These are phyloP conservation scores for Teunomyces barrocoloradensis DNA, from an alignment of 805 yeast genomes.

Conservation along the genomic window DNA sequence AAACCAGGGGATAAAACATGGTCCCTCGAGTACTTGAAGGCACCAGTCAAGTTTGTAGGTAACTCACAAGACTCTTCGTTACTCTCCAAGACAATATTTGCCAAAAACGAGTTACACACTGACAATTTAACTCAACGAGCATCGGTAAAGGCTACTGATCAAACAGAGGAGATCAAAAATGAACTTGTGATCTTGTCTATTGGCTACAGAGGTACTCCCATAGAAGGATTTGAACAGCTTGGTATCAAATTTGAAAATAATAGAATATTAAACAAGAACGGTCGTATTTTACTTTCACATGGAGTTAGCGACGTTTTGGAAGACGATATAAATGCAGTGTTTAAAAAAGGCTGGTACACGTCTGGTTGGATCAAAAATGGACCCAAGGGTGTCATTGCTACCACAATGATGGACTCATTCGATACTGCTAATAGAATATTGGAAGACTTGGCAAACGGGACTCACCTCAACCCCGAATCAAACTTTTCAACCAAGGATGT, in stretches of 20 bases:
- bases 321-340: slow-evolving; percentile 18
- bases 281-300: slow-evolving; percentile 23
- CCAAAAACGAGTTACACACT: slow-evolving; percentile 42
- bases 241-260: slow-evolving; percentile 30
- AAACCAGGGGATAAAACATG: slow-evolving; percentile 38
- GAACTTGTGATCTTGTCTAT: slow-evolving; percentile 77
- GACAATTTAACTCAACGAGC: slow-evolving; percentile 36
- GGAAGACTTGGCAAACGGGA: slow-evolving; percentile 47
- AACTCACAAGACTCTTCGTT: slow-evolving; percentile 32
- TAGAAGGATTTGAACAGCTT: slow-evolving; percentile 53
- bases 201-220: slow-evolving; percentile 73
- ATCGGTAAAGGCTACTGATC: slow-evolving; percentile 35
- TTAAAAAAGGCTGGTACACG: slow-evolving; percentile 58
- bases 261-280: slow-evolving; percentile 31
- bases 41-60: slow-evolving; percentile 56
- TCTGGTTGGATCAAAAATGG: slow-evolving; percentile 92
- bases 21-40: slow-evolving; percentile 66
- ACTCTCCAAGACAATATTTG: slow-evolving; percentile 48
- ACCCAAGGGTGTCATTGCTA: slow-evolving; percentile 85
- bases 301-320: slow-evolving; percentile 10
- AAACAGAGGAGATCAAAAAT: slow-evolving; percentile 32
- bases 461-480: slow-evolving; percentile 16
- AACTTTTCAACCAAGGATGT: neutral
- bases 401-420: slow-evolving; percentile 83
- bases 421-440: slow-evolving; percentile 66